Percentiles rank a stretch among this genome's conserved stretches.
These are phyloP conservation scores for Nicotiana tomentosiformis DNA, from an alignment of 257 asterid genomes.

Conservation along the genomic window DNA sequence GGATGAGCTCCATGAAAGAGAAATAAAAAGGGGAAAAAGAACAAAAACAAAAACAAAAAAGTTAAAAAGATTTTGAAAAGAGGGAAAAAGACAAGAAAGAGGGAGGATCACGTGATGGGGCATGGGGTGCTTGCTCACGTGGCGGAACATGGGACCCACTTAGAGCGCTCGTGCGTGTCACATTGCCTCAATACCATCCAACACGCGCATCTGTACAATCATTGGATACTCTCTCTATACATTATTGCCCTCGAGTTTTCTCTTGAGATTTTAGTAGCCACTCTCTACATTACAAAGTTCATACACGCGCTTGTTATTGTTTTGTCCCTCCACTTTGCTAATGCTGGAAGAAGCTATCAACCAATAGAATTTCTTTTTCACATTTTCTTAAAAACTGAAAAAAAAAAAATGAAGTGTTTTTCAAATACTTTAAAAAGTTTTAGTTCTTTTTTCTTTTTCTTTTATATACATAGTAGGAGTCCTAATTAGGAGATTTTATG, in stretches of 20 bases:
- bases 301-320: neutral
- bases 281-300: neutral
- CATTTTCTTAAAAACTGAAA: too few relatives aligned
- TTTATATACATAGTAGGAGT: too few relatives aligned
- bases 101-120: slow-evolving; percentile 23
- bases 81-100: slow-evolving; percentile 16
- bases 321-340: too few relatives aligned
- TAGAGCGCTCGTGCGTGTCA: slow-evolving; percentile 29
- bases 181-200: slow-evolving; percentile 20
- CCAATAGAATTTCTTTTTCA: too few relatives aligned
- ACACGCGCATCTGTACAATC: slow-evolving; percentile 27
- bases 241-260: neutral
- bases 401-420: too few relatives aligned
- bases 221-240: slow-evolving; percentile 25
- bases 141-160: slow-evolving; percentile 10
- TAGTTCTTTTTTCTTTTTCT: too few relatives aligned
- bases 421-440: too few relatives aligned
- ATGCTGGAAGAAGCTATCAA: too few relatives aligned
- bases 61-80: neutral
- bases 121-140: slow-evolving; percentile 21
- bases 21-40: neutral
- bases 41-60: neutral
- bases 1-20: neutral
- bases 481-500: too few relatives aligned
- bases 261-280: neutral